These are phyloP conservation scores for Caloboletus inedulis DNA, from an alignment of 1,284 basidiomycete species.

Conservation along the genomic window DNA sequence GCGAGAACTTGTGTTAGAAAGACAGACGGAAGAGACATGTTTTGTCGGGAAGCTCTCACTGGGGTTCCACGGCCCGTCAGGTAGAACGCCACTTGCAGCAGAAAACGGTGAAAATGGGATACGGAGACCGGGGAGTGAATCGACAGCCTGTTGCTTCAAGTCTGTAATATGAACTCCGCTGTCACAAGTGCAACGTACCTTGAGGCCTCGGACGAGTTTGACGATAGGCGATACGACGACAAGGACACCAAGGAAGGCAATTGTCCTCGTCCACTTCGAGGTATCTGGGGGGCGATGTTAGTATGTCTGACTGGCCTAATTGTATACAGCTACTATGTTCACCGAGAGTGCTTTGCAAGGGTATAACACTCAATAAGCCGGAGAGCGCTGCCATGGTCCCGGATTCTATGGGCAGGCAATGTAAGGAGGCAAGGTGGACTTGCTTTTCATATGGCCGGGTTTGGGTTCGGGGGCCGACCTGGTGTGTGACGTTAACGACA, in stretches of 20 bases:
- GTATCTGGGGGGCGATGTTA: not conserved
- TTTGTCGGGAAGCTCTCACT: not conserved
- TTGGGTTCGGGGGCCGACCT: no score
- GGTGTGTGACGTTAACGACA: no score
- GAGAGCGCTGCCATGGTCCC: not conserved
- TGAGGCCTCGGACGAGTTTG: not conserved
- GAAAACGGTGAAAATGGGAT: not conserved
- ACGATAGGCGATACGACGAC: not conserved
- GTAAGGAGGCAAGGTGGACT: not conserved
- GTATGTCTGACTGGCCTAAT: not conserved
- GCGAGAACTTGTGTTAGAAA: not conserved
- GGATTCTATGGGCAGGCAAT: not conserved
- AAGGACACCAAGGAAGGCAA: not conserved
- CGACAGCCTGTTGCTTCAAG: not conserved
- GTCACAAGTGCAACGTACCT: not conserved
- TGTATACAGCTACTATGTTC: not conserved
- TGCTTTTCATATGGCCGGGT: not conserved
- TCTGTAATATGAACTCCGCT: not conserved
- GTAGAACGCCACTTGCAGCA: not conserved
- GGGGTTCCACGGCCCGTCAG: not conserved
- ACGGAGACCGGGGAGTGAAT: not conserved
- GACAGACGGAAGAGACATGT: not conserved
- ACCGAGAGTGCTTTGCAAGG: not conserved
- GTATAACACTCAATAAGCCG: not conserved
- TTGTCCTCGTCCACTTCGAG: not conserved